Conservation (phyloP, 2,329 filamentous ascomycete species). For the Septoria linicola region DNA sequence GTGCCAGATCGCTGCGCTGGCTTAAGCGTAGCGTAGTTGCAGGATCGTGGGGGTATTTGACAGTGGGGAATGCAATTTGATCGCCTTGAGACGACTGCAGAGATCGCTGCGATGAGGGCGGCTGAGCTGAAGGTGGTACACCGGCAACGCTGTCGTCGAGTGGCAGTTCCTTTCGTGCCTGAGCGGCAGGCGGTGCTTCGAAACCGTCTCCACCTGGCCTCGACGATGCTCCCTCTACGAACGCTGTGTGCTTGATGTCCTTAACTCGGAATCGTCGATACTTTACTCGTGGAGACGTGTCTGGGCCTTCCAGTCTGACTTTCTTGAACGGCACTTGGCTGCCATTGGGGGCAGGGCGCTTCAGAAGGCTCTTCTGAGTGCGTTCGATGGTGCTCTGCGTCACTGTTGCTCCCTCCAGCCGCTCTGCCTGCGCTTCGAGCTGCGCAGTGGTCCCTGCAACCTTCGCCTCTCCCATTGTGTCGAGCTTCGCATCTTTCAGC, state of each 20-base stretch:
- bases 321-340: constrained; percentile 31
- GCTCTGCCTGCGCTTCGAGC: constrained; percentile 26
- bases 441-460: constrained; percentile 19
- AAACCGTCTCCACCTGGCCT: constrained; percentile 16
- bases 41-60: constrained; percentile 71
- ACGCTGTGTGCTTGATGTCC: constrained; percentile 22
- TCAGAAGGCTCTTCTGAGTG: constrained; percentile 14
- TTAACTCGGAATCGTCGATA: constrained; percentile 32
- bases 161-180: neutral
- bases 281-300: constrained; percentile 14
- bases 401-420: constrained; percentile 17
- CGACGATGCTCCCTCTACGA: constrained; percentile 4
- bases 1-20: constrained; percentile 52
- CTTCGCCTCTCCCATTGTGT: constrained; percentile 27
- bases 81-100: constrained; percentile 43
- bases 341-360: constrained; percentile 23
- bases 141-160: neutral
- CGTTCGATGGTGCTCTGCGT: constrained; percentile 13
- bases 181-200: constrained; percentile 18
- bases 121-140: constrained; percentile 22
- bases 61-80: constrained; percentile 66
- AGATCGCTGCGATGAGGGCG: constrained; percentile 31
- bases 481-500: constrained; percentile 24
- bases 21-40: constrained; percentile 64
- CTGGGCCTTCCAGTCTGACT: constrained; percentile 16